Percentiles rank a stretch among this genome's conserved stretches.
phyloP scores from a whole-genome alignment of 345 rosid genomes.

The Rhodamnia rubescens region DNA sequence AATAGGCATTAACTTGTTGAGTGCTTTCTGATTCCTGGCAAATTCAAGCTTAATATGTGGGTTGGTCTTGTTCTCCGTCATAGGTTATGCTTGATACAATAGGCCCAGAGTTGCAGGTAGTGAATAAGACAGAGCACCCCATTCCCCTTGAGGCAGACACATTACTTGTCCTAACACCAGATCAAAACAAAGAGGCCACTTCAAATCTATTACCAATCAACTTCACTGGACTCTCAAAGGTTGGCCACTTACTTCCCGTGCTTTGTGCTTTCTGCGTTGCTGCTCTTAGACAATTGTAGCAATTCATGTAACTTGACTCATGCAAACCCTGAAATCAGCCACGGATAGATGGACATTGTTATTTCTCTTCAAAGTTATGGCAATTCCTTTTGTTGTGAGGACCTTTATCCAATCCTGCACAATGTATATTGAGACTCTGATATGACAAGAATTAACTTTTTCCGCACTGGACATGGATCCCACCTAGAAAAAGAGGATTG shows the following conservation, averaged over 20 bases:
- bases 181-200: conserved; percentile 48
- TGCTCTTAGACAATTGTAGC: background rate
- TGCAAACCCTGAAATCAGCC: background rate
- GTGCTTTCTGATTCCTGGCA: background rate
- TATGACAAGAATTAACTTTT: background rate
- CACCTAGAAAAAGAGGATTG: background rate
- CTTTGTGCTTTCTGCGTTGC: background rate
- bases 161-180: conserved; percentile 43
- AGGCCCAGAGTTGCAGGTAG: conserved; percentile 61
- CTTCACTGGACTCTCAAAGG: conserved; percentile 50
- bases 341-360: no score
- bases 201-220: conserved; percentile 51
- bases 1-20: background rate
- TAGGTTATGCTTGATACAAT: conserved; percentile 70
- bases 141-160: conserved; percentile 41
- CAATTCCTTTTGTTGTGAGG: no score
- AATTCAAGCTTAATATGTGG: background rate
- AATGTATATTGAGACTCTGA: background rate
- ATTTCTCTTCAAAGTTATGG: no score
- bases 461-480: background rate
- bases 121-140: conserved; percentile 35
- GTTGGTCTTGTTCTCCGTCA: background rate
- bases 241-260: background rate
- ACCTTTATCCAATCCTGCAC: no score
- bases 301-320: background rate